phyloP scores from a whole-genome alignment of 306 rosid genomes.

The Sechiopsis laciniata region DNA sequence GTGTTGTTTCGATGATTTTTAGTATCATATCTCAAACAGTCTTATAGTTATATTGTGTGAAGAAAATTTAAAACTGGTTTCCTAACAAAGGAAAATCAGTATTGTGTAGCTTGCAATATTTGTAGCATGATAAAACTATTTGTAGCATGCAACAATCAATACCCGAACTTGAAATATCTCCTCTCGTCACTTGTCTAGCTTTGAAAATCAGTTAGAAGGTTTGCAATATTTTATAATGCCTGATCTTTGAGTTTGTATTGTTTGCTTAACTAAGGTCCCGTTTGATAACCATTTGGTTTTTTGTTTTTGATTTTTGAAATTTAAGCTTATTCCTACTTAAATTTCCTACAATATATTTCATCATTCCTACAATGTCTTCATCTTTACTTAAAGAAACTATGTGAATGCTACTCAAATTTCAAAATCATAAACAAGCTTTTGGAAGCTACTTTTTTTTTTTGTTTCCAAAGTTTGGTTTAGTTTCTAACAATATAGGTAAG shows the following conservation, averaged over 20 bases:
- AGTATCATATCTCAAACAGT: background rate
- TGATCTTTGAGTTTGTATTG: conserved; percentile 10
- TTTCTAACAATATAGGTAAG: too few species aligned
- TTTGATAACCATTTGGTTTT: too few species aligned
- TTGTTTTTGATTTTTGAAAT: too few species aligned
- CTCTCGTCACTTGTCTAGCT: background rate
- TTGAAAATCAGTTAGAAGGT: background rate
- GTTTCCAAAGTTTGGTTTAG: too few species aligned
- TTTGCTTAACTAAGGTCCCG: background rate
- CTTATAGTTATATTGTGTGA: background rate
- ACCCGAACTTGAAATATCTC: background rate
- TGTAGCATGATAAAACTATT: background rate
- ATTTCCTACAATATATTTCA: too few species aligned
- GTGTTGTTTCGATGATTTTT: background rate
- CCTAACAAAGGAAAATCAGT: background rate
- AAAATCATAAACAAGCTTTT: too few species aligned
- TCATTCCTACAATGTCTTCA: too few species aligned
- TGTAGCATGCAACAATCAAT: background rate
- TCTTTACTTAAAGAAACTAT: too few species aligned
- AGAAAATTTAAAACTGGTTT: background rate
- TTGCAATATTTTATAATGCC: conserved; percentile 8
- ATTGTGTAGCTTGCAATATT: too few species aligned
- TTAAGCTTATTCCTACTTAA: too few species aligned
- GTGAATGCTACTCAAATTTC: too few species aligned
- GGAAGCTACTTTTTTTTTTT: too few species aligned